These are phyloP conservation scores for Boletus holoroseus DNA, from an alignment of 1,284 basidiomycete genomes.

Conservation along the genomic window DNA sequence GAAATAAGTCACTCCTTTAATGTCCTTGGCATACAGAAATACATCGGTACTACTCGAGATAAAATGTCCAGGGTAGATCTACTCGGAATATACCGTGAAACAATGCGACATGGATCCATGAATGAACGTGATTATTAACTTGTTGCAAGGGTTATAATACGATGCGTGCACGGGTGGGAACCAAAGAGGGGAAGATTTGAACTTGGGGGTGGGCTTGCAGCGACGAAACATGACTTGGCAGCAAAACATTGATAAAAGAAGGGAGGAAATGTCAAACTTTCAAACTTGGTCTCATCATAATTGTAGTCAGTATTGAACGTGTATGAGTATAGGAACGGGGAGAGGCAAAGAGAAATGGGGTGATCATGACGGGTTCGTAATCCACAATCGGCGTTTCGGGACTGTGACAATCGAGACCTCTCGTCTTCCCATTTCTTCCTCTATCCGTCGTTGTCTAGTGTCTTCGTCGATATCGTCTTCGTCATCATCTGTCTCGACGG, in stretches of 20 bases:
- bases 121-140: conserved; percentile 28
- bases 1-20: conserved; percentile 35
- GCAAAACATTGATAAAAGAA: conserved; percentile 20
- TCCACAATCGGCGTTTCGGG: conserved; percentile 65
- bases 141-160: conserved; percentile 27
- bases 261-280: conserved; percentile 5
- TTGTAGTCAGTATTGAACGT: conserved; percentile 24
- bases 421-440: conserved; percentile 71
- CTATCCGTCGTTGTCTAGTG: conserved; percentile 63
- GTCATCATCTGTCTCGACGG: conserved; percentile 50
- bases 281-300: conserved; percentile 13
- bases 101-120: conserved; percentile 34
- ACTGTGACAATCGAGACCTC: conserved; percentile 78
- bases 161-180: conserved; percentile 15
- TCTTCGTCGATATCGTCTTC: conserved; percentile 70
- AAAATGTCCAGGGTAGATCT: conserved; percentile 34
- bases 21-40: conserved; percentile 35
- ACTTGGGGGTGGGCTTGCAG: conserved; percentile 6
- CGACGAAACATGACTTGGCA: conserved; percentile 13
- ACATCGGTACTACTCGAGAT: conserved; percentile 32
- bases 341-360: background rate
- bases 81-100: conserved; percentile 35
- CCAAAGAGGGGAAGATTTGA: conserved; percentile 1
- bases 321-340: conserved; percentile 7
- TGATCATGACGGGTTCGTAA: conserved; percentile 55